Evolutionary conservation across 495 filamentous ascomycete genomes (phyloP), one percentile per base, ranked within the genome.

Genomic region (Aspergillus saccharolyticus): DNA sequence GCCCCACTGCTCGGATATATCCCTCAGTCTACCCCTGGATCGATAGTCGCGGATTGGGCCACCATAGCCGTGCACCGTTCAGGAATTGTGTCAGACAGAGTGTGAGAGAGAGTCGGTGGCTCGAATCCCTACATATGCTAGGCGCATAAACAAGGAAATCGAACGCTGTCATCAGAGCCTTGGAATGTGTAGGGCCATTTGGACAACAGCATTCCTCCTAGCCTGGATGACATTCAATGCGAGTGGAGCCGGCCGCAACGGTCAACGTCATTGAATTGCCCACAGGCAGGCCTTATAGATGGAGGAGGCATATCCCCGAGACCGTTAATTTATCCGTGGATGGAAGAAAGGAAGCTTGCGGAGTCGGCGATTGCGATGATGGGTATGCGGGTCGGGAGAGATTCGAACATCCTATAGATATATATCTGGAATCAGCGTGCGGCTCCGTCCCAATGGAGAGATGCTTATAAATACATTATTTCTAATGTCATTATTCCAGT

Each of bases 361-460:
- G 68, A 49, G 14, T 64, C 55, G 33, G 64, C 54, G 10, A 78
- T 61, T 12, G 74, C 70, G n/a, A 80, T 66, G 25, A 79, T 61
- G 0, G 65, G 55, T 1, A 68, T 45, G 22, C 45, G 30, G 16
- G 18, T 43, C 18, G 56, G 42, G n/a, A 63, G 53, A 19, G 53
- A 59, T 44, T 68, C 67, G 18, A 65, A 53, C 12, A 66, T 57
- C 7, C 62, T 68, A 44, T 15, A 49, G 5, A 46, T 9, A 46
- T 14, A 42, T 44, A 19, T 42, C 12, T 45, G 9, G 14, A 28
- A 28, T 17, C 14, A 46, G n/a, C 4, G 22, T 46, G 1, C 30
- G 19, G 20, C 33, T 25, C 20, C 46, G 12, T 20, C 12, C 44
- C 3, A n/a, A n/a, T n/a, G 9, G 2, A 20, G 30, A 44, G 20